Evolutionary conservation across 495 filamentous ascomycete genomes (phyloP).

Genomic region (Xylaria venustula): DNA sequence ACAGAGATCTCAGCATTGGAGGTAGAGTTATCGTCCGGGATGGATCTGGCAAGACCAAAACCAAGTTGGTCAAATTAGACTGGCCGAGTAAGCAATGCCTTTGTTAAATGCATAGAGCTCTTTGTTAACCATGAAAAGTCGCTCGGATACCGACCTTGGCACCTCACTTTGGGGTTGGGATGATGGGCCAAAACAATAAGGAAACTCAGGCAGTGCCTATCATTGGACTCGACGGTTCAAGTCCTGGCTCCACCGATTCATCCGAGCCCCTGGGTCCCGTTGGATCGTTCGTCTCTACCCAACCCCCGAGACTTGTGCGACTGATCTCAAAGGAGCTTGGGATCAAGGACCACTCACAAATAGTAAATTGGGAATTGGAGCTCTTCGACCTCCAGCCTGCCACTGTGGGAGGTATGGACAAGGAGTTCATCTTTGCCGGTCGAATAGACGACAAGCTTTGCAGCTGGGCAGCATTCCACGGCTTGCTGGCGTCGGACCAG

Average conservation of each 20-base stretch:
- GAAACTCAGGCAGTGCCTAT: conserved; percentile 96
- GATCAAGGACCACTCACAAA: conserved; percentile 65
- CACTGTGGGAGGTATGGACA: conserved; percentile 78
- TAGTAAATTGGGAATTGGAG: conserved; percentile 97
- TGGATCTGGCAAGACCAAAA: conserved; percentile 72
- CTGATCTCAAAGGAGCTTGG: conserved; percentile 73
- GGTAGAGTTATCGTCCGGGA: conserved; percentile 84
- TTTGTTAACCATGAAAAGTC: conserved; percentile 45
- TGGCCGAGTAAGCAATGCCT: conserved; percentile 63
- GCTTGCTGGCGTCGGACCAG: conserved; percentile 64
- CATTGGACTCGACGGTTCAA: conserved; percentile 80
- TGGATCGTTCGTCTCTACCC: conserved; percentile 72
- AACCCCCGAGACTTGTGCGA: conserved; percentile 80
- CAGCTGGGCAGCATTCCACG: conserved; percentile 87
- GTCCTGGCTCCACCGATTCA: conserved; percentile 37
- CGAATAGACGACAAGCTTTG: conserved; percentile 97
- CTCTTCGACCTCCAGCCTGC: conserved; percentile 90
- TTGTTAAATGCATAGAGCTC: background rate
- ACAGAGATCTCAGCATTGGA: conserved; percentile 86
- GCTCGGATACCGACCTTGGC: conserved; percentile 90
- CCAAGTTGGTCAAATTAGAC: conserved; percentile 81
- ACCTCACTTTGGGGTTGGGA: conserved; percentile 84
- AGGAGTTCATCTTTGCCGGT: conserved; percentile 92
- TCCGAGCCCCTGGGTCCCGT: conserved; percentile 39
- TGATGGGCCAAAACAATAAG: conserved; percentile 74